phyloP scores from a whole-genome alignment of 1,284 basidiomycete species.

The Apiotrichum mycotoxinovorans region DNA sequence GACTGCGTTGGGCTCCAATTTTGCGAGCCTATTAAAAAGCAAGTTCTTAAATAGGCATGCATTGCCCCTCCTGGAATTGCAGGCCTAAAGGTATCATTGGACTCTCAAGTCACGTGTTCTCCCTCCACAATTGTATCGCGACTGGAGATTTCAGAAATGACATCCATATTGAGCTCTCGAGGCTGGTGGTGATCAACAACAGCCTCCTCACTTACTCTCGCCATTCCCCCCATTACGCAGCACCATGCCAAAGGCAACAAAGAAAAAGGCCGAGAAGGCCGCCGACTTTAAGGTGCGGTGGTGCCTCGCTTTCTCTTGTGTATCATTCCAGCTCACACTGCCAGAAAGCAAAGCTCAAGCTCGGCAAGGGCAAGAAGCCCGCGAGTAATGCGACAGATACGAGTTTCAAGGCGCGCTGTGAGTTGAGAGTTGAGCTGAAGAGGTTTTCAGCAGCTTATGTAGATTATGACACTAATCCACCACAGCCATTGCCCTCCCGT shows the following conservation, averaged over 20 bases:
- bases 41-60: too few relatives aligned
- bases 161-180: background rate
- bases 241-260: conserved; percentile 76
- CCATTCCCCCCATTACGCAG: too few relatives aligned
- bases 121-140: background rate
- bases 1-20: too few relatives aligned
- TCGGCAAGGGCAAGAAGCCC: conserved; percentile 86
- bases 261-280: conserved; percentile 78
- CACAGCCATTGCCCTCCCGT: conserved; percentile 81
- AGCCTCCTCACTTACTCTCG: background rate
- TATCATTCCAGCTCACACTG: background rate
- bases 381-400: conserved; percentile 87
- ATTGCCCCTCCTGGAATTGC: too few relatives aligned
- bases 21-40: too few relatives aligned
- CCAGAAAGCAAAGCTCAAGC: conserved; percentile 92
- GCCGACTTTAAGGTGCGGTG: conserved; percentile 74
- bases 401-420: conserved; percentile 89
- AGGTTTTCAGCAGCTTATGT: too few relatives aligned
- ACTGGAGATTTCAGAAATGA: background rate
- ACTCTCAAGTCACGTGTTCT: too few relatives aligned
- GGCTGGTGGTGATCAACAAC: background rate
- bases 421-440: too few relatives aligned
- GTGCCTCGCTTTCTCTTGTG: conserved; percentile 13
- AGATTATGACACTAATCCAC: too few relatives aligned
- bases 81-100: too few relatives aligned